Percentiles rank a stretch among this genome's conserved stretches.
Conservation (phyloP, 2,329 filamentous ascomycete species). For the Talaromyces sp. region DNA sequence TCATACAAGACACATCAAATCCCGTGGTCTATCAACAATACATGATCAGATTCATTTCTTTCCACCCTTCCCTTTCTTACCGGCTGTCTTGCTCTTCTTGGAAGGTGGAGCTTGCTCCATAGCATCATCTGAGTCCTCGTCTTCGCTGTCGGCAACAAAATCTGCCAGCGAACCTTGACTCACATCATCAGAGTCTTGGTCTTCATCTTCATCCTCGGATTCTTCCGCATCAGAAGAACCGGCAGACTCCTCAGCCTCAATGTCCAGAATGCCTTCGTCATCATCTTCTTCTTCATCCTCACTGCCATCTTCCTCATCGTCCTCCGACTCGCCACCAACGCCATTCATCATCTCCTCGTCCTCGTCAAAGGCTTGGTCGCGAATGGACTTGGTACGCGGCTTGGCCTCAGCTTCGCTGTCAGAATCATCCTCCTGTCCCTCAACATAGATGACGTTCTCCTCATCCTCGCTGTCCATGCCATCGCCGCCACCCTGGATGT, state of each 20-base stretch:
- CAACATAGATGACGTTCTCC: constrained; percentile 80
- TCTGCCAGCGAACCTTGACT: constrained; percentile 56
- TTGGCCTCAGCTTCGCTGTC: constrained; percentile 41
- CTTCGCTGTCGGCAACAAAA: constrained; percentile 52
- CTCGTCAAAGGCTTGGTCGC: constrained; percentile 43
- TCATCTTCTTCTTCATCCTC: constrained; percentile 56
- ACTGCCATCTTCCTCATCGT: constrained; percentile 58
- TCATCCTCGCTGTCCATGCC: constrained; percentile 60
- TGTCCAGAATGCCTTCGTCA: constrained; percentile 46
- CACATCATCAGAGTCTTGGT: constrained; percentile 64
- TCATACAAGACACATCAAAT: constrained; percentile 12
- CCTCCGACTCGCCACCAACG: constrained; percentile 45
- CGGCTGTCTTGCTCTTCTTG: constrained; percentile 40
- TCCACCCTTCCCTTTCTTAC: constrained; percentile 38
- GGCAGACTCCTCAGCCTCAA: constrained; percentile 48
- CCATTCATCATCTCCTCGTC: constrained; percentile 48
- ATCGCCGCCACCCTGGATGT: constrained; percentile 59
- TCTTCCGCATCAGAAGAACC: constrained; percentile 49
- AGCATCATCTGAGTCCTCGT: constrained; percentile 40
- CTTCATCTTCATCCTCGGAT: constrained; percentile 63
- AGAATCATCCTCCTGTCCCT: constrained; percentile 70
- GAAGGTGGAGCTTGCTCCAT: constrained; percentile 32
- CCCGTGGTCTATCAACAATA: constrained; percentile 5
- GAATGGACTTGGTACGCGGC: constrained; percentile 41
- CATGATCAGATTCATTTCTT: constrained; percentile 30